These are phyloP conservation scores for Phytophthora kernoviae DNA, from an alignment of 352 stramenopile species.

Conservation along the genomic window DNA sequence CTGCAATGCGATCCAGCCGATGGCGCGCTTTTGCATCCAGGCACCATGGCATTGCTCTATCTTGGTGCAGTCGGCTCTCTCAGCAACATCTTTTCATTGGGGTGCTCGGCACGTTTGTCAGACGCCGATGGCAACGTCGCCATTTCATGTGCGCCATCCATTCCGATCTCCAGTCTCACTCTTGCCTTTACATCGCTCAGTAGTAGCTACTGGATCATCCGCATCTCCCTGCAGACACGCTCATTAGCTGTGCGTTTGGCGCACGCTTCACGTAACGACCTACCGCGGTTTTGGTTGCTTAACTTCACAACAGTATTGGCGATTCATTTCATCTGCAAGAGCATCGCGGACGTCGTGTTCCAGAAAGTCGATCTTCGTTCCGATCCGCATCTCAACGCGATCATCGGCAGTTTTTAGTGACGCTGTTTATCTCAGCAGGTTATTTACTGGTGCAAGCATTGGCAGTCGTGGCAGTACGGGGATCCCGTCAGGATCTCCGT, in stretches of 20 bases:
- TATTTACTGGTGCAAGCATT: slow-evolving; percentile 23
- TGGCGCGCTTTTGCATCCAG: slow-evolving; percentile 32
- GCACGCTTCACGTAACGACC: slow-evolving; percentile 14
- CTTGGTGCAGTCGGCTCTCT: slow-evolving; percentile 38
- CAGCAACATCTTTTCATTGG: slow-evolving; percentile 47
- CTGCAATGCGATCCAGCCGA: slow-evolving; percentile 27
- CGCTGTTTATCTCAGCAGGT: slow-evolving; percentile 22
- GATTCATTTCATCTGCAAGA: slow-evolving; percentile 36
- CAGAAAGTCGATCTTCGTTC: slow-evolving; percentile 28
- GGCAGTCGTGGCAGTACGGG: neutral
- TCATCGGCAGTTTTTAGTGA: slow-evolving; percentile 24
- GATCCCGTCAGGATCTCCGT: neutral
- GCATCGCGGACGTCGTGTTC: slow-evolving; percentile 16
- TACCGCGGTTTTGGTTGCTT: slow-evolving; percentile 22
- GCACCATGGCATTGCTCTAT: slow-evolving; percentile 41
- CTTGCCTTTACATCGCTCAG: slow-evolving; percentile 36
- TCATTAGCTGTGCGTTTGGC: slow-evolving; percentile 23
- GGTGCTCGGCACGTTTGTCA: slow-evolving; percentile 31
- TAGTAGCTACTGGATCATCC: slow-evolving; percentile 37
- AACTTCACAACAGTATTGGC: slow-evolving; percentile 15
- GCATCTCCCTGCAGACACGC: slow-evolving; percentile 31
- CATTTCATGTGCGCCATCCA: slow-evolving; percentile 32
- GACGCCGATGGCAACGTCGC: slow-evolving; percentile 28
- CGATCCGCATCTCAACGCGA: slow-evolving; percentile 42
- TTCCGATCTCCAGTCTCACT: slow-evolving; percentile 28